These are phyloP conservation scores for Rhodamnia rubescens DNA, from an alignment of 345 rosid species.

Conservation along the genomic window DNA sequence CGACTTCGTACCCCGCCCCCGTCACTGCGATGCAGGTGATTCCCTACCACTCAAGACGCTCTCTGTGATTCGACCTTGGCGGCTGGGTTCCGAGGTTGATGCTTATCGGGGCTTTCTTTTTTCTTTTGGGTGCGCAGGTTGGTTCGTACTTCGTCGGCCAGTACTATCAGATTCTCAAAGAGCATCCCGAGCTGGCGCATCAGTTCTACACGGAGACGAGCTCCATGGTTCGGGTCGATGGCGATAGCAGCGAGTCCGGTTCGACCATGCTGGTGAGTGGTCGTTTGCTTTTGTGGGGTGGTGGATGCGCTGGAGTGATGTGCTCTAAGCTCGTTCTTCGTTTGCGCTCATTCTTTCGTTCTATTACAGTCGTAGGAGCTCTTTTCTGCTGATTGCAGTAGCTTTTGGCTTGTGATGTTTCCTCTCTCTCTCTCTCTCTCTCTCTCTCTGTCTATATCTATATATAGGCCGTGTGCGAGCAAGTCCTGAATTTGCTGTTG, in stretches of 20 bases:
- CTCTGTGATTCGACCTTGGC: too few species aligned
- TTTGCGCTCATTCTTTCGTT: neutral
- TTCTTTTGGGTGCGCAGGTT: conserved; percentile 32
- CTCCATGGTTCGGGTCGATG: conserved; percentile 67
- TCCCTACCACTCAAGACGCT: neutral
- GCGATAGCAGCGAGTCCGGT: conserved; percentile 60
- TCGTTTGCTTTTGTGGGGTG: neutral
- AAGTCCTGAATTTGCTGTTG: neutral
- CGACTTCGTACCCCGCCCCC: conserved; percentile 47
- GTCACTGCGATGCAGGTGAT: conserved; percentile 46
- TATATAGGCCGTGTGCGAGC: neutral
- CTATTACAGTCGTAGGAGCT: neutral
- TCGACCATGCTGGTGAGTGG: conserved; percentile 54
- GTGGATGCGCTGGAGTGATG: neutral
- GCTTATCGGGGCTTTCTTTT: neutral
- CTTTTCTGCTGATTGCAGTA: neutral
- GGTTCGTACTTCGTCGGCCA: conserved; percentile 94
- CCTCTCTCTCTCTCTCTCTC: neutral
- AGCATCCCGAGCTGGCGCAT: conserved; percentile 77
- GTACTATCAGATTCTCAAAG: conserved; percentile 79
- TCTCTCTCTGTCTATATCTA: too few species aligned
- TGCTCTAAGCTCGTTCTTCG: neutral
- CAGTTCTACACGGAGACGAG: conserved; percentile 77
- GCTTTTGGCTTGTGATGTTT: neutral
- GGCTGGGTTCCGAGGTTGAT: neutral